Evolutionary conservation across 129 eudicot species (phyloP).

Genomic region (Silybum marianum): DNA sequence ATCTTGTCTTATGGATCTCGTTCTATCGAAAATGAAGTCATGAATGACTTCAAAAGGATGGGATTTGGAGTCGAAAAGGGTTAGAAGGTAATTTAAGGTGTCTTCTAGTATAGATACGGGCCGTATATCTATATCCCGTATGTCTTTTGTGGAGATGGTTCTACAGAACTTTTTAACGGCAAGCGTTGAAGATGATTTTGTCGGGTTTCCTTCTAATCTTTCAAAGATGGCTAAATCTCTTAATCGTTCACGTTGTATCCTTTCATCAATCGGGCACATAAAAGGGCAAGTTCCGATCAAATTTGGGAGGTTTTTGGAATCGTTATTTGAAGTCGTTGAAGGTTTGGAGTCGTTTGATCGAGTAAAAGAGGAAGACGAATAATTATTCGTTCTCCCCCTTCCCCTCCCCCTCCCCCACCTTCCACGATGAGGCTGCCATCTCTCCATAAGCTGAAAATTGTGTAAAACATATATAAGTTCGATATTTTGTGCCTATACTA

Average conservation of each 20-base stretch:
- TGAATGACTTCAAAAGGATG: constrained; percentile 72
- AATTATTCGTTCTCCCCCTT: constrained; percentile 29
- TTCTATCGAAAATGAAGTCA: constrained; percentile 86
- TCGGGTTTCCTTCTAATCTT: constrained; percentile 72
- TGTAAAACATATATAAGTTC: constrained; percentile 1
- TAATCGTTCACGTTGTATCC: constrained; percentile 73
- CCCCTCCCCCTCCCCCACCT: constrained; percentile 30
- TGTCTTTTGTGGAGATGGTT: constrained; percentile 65
- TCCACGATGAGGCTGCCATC: constrained; percentile 34
- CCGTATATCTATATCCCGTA: constrained; percentile 57
- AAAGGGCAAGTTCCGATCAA: constrained; percentile 84
- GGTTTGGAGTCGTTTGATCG: constrained; percentile 25
- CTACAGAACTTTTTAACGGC: constrained; percentile 98
- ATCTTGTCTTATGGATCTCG: constrained; percentile 93
- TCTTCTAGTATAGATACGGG: constrained; percentile 72
- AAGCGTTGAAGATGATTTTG: constrained; percentile 65
- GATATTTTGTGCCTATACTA: background rate
- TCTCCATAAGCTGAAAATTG: constrained; percentile 28
- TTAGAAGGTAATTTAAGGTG: constrained; percentile 64
- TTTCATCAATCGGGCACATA: constrained; percentile 93
- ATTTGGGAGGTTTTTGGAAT: constrained; percentile 14
- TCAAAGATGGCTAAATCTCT: constrained; percentile 82
- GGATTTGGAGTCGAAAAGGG: constrained; percentile 52
- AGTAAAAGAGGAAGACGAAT: constrained; percentile 25
- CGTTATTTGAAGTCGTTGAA: constrained; percentile 23